These are phyloP conservation scores for Didymella segeticola DNA, from an alignment of 2,329 filamentous ascomycete species.

Conservation along the genomic window DNA sequence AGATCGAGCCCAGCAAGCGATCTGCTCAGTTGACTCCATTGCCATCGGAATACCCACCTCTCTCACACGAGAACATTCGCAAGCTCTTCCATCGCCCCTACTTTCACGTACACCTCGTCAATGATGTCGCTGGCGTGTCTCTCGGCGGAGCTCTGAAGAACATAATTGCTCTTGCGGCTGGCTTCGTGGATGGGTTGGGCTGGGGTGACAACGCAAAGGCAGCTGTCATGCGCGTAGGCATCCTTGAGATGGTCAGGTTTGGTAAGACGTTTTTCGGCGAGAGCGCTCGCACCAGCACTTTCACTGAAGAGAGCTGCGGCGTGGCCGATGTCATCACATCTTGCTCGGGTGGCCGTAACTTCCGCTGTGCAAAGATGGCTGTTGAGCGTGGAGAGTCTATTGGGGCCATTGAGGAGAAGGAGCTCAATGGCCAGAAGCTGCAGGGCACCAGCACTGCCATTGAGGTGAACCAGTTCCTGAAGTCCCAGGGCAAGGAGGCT, in stretches of 20 bases:
- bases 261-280: constrained; percentile 91
- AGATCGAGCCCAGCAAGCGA: constrained; percentile 61
- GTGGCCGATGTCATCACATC: constrained; percentile 96
- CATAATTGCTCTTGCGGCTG: constrained; percentile 90
- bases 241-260: constrained; percentile 96
- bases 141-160: constrained; percentile 96
- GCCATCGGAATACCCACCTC: constrained; percentile 80
- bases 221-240: constrained; percentile 95
- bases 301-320: constrained; percentile 95
- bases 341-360: constrained; percentile 91
- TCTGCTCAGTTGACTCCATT: constrained; percentile 76
- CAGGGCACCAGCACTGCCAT: constrained; percentile 92
- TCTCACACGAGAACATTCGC: constrained; percentile 84
- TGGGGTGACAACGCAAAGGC: constrained; percentile 99
- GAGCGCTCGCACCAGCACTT: constrained; percentile 80
- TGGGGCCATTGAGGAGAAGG: constrained; percentile 83
- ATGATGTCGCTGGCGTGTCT: constrained; percentile 95
- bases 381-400: constrained; percentile 81
- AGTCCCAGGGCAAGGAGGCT: constrained; percentile 74
- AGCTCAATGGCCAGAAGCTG: constrained; percentile 95
- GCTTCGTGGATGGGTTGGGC: constrained; percentile 92
- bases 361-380: constrained; percentile 88
- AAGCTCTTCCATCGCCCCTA: constrained; percentile 93
- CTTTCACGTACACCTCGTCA: constrained; percentile 94
- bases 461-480: constrained; percentile 90